Evolutionary conservation across 495 filamentous ascomycete species (phyloP).

Genomic region (Aspergillus sparsus): DNA sequence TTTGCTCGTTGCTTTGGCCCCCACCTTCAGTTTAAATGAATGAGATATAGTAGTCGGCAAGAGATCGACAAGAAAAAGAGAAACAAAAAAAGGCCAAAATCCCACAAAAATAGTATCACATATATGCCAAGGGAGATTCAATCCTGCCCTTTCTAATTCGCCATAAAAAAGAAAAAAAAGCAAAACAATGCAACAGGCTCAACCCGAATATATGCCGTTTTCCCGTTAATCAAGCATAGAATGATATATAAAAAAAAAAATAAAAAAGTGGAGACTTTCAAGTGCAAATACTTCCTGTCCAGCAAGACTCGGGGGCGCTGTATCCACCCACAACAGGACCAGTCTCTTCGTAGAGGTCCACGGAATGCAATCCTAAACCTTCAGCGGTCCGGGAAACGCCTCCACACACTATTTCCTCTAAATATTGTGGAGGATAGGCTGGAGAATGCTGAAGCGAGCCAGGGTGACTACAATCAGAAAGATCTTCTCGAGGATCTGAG

Average conservation of each 20-base stretch:
- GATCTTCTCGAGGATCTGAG: slow-evolving; percentile 37
- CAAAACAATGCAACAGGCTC: slow-evolving; percentile 13
- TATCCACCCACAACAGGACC: slow-evolving; percentile 35
- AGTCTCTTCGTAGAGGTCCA: slow-evolving; percentile 38
- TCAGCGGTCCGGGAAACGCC: slow-evolving; percentile 32
- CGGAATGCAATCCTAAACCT: slow-evolving; percentile 31
- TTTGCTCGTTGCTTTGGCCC: neutral
- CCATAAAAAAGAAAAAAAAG: slow-evolving; percentile 5
- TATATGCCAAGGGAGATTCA: slow-evolving; percentile 9
- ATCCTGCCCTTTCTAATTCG: slow-evolving; percentile 18
- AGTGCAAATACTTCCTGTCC: slow-evolving; percentile 33
- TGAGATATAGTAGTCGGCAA: neutral
- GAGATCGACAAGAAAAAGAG: neutral
- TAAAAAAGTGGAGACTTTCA: slow-evolving; percentile 4
- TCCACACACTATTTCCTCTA: slow-evolving; percentile 33
- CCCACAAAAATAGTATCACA: slow-evolving; percentile 6
- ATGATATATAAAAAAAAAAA: slow-evolving; percentile 11
- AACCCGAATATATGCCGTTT: slow-evolving; percentile 20
- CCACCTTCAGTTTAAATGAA: slow-evolving; percentile 4
- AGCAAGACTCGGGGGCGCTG: slow-evolving; percentile 34
- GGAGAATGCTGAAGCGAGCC: slow-evolving; percentile 35
- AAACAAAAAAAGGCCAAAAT: neutral
- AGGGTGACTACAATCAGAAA: slow-evolving; percentile 35
- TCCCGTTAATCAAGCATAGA: slow-evolving; percentile 6
- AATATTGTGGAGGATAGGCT: slow-evolving; percentile 38